Evolutionary conservation across 2,329 filamentous ascomycete genomes (phyloP).

Genomic region (Neofusicoccum ribis): DNA sequence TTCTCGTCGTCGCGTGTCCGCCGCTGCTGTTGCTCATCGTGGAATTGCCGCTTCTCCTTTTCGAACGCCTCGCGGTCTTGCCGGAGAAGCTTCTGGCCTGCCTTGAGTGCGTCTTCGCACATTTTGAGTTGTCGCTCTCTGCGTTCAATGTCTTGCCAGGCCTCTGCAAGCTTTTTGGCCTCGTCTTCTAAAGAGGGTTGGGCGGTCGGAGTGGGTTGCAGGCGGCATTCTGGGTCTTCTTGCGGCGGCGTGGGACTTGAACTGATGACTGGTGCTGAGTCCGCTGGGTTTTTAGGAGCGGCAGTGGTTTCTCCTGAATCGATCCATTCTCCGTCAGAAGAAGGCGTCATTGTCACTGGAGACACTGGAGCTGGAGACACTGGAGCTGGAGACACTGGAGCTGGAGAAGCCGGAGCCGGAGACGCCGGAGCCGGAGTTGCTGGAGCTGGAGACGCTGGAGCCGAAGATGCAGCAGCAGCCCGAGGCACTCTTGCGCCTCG

Average conservation of each 20-base stretch:
- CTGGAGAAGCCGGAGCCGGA: too few relatives aligned
- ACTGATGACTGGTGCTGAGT: too few relatives aligned
- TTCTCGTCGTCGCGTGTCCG: background rate
- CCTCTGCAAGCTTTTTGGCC: background rate
- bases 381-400: background rate
- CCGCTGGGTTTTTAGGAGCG: background rate
- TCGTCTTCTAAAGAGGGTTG: background rate
- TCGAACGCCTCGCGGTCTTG: conserved; percentile 12
- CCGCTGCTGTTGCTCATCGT: background rate
- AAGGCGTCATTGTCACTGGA: too few relatives aligned
- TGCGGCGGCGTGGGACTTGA: background rate
- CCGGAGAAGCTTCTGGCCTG: background rate
- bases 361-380: too few relatives aligned
- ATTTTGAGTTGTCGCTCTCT: background rate
- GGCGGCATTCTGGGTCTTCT: background rate
- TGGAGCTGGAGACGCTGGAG: background rate
- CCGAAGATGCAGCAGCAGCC: background rate
- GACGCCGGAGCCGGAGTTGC: background rate
- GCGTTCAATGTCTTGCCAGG: background rate
- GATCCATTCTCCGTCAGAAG: too few relatives aligned
- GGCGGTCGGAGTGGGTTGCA: background rate
- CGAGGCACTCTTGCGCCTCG: background rate
- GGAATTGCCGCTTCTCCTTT: background rate
- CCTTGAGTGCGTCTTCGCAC: background rate
- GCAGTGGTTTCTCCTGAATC: background rate